A percentile compares a stretch with the other conserved stretches of the same genome.
Evolutionary conservation across 441 rosid species (phyloP).

Genomic region (Bruguiera hainesii): DNA sequence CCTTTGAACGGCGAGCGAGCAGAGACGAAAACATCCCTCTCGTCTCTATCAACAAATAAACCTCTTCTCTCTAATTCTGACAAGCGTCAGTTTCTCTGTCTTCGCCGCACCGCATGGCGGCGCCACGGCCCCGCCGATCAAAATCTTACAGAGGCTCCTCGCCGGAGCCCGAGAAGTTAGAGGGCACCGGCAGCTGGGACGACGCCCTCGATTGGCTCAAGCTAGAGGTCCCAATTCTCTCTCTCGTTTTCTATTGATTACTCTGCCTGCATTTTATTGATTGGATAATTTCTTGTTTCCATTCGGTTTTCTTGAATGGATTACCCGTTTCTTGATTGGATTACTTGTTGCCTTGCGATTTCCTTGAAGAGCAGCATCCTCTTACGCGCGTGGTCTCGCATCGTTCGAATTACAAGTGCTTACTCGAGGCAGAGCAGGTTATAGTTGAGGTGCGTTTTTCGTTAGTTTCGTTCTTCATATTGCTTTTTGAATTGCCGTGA

Average conservation of each 20-base stretch:
- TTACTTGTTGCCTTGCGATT: slow-evolving; percentile 7
- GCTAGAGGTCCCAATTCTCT: slow-evolving; percentile 46
- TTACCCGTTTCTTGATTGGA: neutral
- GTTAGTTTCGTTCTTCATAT: neutral
- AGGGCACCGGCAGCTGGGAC: slow-evolving; percentile 82
- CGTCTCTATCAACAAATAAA: slow-evolving; percentile 8
- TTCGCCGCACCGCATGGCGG: slow-evolving; percentile 37
- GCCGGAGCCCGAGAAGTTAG: slow-evolving; percentile 61
- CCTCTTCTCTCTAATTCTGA: neutral
- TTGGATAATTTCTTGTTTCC: neutral
- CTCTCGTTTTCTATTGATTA: slow-evolving; percentile 11
- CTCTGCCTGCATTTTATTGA: neutral
- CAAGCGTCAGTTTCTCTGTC: neutral
- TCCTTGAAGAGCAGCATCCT: slow-evolving; percentile 34
- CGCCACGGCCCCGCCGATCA: slow-evolving; percentile 43
- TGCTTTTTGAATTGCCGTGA: neutral
- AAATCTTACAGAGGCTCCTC: slow-evolving; percentile 46
- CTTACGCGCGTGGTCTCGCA: slow-evolving; percentile 46
- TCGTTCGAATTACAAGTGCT: slow-evolving; percentile 52
- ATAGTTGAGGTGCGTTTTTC: slow-evolving; percentile 49
- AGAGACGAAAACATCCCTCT: slow-evolving; percentile 8
- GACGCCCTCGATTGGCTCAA: slow-evolving; percentile 83
- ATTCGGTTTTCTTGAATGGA: neutral
- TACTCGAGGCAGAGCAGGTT: slow-evolving; percentile 72
- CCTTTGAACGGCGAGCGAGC: slow-evolving; percentile 31